These are phyloP conservation scores for Zymoseptoria tritici DNA, from an alignment of 2,329 filamentous ascomycete genomes.

Conservation along the genomic window DNA sequence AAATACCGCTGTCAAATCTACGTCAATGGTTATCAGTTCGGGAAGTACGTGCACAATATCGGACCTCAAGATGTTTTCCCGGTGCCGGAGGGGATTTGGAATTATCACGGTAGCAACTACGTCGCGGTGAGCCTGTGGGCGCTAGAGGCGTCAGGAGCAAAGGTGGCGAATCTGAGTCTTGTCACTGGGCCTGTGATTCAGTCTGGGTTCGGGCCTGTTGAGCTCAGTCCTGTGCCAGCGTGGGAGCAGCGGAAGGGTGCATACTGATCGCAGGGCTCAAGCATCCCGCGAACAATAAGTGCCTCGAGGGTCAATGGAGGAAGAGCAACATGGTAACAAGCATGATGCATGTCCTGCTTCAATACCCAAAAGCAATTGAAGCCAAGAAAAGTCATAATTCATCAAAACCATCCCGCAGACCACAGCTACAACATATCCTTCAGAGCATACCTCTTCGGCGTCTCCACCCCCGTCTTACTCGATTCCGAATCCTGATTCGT, in stretches of 20 bases:
- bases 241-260: constrained; percentile 26
- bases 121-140: constrained; percentile 64
- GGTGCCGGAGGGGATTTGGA: constrained; percentile 64
- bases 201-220: constrained; percentile 28
- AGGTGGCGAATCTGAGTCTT: constrained; percentile 39
- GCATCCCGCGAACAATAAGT: no score
- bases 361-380: neutral
- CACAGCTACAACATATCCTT: neutral
- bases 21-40: constrained; percentile 71
- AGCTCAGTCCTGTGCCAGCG: constrained; percentile 23
- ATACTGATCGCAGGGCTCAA: constrained; percentile 17
- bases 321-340: neutral
- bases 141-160: constrained; percentile 50
- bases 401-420: neutral
- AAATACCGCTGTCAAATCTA: constrained; percentile 57
- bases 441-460: neutral
- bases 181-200: constrained; percentile 25
- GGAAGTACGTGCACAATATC: constrained; percentile 62
- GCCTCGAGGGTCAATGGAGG: neutral
- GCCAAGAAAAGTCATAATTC: neutral
- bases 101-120: constrained; percentile 64
- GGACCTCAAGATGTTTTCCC: constrained; percentile 66
- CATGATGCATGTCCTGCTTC: neutral
- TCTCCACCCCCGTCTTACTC: neutral
- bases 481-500: neutral